Conservation (phyloP, 192 early-diverging fungal species). For the Anaeromyces robustus region DNA sequence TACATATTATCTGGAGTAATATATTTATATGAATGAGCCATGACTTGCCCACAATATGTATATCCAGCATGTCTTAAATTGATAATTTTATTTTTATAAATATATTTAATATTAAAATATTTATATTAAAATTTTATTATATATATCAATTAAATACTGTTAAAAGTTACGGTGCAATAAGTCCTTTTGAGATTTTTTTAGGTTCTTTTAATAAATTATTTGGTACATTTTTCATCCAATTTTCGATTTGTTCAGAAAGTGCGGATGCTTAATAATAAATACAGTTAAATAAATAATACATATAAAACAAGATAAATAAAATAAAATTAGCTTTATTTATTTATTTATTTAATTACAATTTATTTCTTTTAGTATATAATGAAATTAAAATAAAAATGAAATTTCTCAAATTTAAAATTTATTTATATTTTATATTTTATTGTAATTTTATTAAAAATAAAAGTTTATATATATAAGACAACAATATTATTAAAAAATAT, state of each 20-base stretch:
- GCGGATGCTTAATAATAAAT: conserved; percentile 16
- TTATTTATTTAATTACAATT: no score
- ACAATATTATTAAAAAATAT: no score
- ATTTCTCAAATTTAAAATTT: no score
- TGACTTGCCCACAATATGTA: conserved; percentile 74
- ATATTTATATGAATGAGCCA: conserved; percentile 73
- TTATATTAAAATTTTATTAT: neutral
- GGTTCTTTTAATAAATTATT: neutral
- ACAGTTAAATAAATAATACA: no score
- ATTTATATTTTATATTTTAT: no score
- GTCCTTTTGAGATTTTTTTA: conserved; percentile 21
- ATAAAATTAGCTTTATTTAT: neutral
- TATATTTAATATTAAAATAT: neutral
- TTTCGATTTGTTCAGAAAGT: conserved; percentile 19
- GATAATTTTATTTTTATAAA: neutral
- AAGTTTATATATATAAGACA: no score
- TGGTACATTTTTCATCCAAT: conserved; percentile 31
- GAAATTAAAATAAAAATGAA: no score
- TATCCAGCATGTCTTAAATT: conserved; percentile 72
- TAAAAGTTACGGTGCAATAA: conserved; percentile 58
- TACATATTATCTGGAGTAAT: conserved; percentile 41
- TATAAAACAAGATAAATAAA: neutral
- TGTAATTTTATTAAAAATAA: no score
- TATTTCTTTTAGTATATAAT: no score
- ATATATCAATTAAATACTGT: neutral